Base-by-base conservation (phyloP, 768 basidiomycete genomes). In the Sarcodon aspratus region DNA sequence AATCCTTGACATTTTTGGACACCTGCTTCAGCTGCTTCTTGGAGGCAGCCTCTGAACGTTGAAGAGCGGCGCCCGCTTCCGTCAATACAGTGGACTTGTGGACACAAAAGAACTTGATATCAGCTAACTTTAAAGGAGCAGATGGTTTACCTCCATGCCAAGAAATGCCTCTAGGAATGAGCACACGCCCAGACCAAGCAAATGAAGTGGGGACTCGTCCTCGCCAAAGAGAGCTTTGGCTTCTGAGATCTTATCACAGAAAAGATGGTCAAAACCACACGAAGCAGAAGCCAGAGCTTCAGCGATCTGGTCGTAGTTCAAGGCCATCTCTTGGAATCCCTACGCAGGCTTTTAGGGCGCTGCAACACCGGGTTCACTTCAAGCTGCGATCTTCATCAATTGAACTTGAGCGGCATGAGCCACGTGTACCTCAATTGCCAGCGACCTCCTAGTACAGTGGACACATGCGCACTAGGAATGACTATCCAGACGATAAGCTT, bases 91-190 rank as follows among this genome's bases (percentile, higher is more conserved):
- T 76, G 1, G 71, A 59, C 83, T 42, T 85, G 51, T 47, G 15
- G 35, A 50, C 33, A 47, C 21, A 32, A 45, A 47, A 44, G 33
- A 12, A 18, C 6, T 33, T 15, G 3, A 35, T 32, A n/a, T 9
- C 13, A 13, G 18, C 17, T 6, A 18, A 44, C 45, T 45, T 9
- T 36, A 38, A 9, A 9, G 45, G 8, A 7, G n/a, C 45, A 36
- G 37, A 40, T 13, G 6, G 35, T 66, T 10, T 35, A 81, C 82
- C 74, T 90, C 87, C 79, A 88, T 78, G n/a, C 85, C 83, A 11
- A 89, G 65, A 1, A 82, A 84, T 0, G 85, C 88, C 61, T 87
- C 80, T 40, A 89, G 66, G 55, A 89, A 89, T 0, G 77, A 75
- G 50, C 80, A 81, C 0, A 82, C 78, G 12, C 85, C 87, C 0